Evolutionary conservation across 345 rosid genomes (phyloP).

Genomic region (Eucalyptus coolabah): DNA sequence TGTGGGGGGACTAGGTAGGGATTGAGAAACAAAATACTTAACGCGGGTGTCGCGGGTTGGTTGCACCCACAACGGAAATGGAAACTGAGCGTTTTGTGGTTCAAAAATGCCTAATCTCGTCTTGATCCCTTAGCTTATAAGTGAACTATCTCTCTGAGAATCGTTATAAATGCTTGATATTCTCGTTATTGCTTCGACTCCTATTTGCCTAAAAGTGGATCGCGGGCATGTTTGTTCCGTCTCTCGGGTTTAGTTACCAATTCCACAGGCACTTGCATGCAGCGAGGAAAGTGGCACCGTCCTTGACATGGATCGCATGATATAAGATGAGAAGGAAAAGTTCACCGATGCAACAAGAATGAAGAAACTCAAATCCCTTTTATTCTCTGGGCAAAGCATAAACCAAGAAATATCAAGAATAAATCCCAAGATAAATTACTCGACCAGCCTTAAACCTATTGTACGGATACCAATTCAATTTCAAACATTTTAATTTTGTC

Average conservation of each 20-base stretch:
- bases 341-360: not conserved
- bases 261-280: not conserved
- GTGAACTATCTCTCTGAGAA: not conserved
- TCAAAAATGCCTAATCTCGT: not conserved
- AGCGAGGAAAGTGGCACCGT: not conserved
- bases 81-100: accelerated
- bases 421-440: not conserved
- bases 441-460: accelerated
- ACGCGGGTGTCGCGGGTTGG: accelerated
- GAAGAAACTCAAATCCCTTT: not conserved
- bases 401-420: not conserved
- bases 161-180: not conserved
- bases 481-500: not conserved
- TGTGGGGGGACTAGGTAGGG: accelerated
- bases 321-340: no score
- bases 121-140: not conserved
- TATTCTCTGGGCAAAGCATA: not conserved
- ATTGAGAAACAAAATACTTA: not conserved
- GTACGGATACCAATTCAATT: not conserved
- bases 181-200: not conserved
- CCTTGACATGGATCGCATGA: not conserved
- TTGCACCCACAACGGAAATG: not conserved
- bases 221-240: not conserved
- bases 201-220: not conserved
- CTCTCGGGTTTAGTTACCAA: not conserved